Percentiles rank a stretch among this genome's conserved stretches.
These are phyloP conservation scores for Angomonas desouzai DNA, from an alignment of 208 protist genomes.

Conservation along the genomic window DNA sequence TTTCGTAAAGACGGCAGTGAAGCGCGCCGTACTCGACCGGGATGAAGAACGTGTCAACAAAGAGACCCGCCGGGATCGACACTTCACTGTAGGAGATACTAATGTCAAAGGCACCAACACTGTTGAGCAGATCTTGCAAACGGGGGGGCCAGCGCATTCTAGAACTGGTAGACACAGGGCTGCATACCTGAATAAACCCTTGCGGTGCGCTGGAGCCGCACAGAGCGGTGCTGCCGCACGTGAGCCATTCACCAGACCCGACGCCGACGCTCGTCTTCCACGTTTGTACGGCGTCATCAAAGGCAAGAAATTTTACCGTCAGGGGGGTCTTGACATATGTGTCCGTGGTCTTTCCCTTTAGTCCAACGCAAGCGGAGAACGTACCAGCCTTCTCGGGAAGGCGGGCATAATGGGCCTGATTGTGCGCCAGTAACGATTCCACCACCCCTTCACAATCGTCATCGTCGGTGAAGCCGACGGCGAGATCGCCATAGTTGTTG, in stretches of 20 bases:
- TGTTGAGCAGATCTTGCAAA: conserved; percentile 35
- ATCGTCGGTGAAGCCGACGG: conserved; percentile 34
- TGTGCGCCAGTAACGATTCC: conserved; percentile 22
- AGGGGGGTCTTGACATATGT: conserved; percentile 34
- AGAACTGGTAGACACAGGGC: conserved; percentile 15
- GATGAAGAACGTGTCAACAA: conserved; percentile 35
- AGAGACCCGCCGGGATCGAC: conserved; percentile 21
- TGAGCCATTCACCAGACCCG: conserved; percentile 26
- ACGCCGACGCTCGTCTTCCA: conserved; percentile 37
- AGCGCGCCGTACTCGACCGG: conserved; percentile 21
- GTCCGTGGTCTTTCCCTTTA: conserved; percentile 22
- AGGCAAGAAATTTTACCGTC: conserved; percentile 23
- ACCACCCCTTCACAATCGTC: conserved; percentile 29
- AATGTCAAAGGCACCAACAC: conserved; percentile 26
- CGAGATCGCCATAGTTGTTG: conserved; percentile 21
- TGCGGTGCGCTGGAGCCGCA: conserved; percentile 30
- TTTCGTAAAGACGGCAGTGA: conserved; percentile 37
- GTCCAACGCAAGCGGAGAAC: conserved; percentile 36
- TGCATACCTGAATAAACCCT: conserved; percentile 37
- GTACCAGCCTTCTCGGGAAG: conserved; percentile 20
- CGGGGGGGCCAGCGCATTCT: conserved; percentile 25
- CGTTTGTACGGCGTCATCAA: conserved; percentile 22
- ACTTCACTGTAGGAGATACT: conserved; percentile 27
- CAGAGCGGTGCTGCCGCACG: conserved; percentile 34
- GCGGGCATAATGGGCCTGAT: conserved; percentile 18